A percentile compares a stretch with the other conserved stretches of the same genome.
These are phyloP conservation scores for Scenedesmus sp. DNA, from an alignment of 163 green algal species.

Conservation along the genomic window DNA sequence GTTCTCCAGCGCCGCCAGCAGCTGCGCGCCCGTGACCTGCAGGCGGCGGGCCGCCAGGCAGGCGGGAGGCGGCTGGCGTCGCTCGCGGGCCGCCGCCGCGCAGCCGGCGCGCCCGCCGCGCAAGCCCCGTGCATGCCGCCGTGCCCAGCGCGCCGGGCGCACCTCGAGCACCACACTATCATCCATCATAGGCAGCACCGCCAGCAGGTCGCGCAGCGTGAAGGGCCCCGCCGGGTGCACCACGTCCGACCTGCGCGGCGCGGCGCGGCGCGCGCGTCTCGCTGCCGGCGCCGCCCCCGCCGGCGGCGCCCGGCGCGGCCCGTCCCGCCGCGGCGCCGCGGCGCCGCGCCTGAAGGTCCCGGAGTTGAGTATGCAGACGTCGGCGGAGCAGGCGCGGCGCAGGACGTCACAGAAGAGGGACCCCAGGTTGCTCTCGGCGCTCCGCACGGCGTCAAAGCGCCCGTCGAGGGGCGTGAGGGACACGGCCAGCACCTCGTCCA, in stretches of 20 bases:
- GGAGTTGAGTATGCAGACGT: slow-evolving; percentile 72
- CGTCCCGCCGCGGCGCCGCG: neutral
- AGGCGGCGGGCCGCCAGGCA: no score
- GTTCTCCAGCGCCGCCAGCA: slow-evolving; percentile 77
- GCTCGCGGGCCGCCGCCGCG: no score
- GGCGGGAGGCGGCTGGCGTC: no score
- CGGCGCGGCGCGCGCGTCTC: neutral
- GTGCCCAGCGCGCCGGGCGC: neutral
- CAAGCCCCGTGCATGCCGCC: no score
- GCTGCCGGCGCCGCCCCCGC: no score
- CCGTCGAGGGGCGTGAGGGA: slow-evolving; percentile 68
- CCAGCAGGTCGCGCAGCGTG: slow-evolving; percentile 66
- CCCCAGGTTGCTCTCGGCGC: slow-evolving; percentile 73
- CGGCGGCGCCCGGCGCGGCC: no score
- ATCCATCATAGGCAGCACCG: slow-evolving; percentile 83
- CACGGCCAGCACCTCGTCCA: slow-evolving; percentile 71
- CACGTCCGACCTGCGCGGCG: slow-evolving; percentile 42
- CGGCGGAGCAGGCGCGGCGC: slow-evolving; percentile 50
- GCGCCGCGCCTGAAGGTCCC: slow-evolving; percentile 68
- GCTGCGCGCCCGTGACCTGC: slow-evolving; percentile 56
- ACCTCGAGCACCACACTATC: slow-evolving; percentile 64
- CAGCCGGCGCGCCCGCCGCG: no score
- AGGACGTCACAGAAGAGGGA: slow-evolving; percentile 75
- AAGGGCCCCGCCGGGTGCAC: slow-evolving; percentile 58
- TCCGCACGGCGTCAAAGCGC: slow-evolving; percentile 70